phyloP scores from a whole-genome alignment of 2,329 filamentous ascomycete genomes.

The Colletotrichum navitas region DNA sequence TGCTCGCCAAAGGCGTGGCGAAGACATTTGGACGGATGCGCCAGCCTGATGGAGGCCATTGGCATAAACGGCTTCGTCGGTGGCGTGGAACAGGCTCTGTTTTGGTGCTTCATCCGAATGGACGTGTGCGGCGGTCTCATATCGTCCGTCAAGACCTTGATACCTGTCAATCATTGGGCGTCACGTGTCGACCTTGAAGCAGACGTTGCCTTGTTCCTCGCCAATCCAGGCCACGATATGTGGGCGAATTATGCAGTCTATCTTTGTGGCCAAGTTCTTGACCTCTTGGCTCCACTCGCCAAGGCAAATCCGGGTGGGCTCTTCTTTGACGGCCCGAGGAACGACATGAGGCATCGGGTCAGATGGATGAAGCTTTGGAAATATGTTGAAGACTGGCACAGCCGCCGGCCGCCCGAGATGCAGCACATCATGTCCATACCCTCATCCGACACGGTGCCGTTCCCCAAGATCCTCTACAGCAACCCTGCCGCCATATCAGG shows the following conservation, averaged over 20 bases:
- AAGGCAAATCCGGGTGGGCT: slow-evolving; percentile 56
- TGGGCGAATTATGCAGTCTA: slow-evolving; percentile 72
- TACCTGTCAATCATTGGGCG: slow-evolving; percentile 62
- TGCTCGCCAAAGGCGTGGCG: slow-evolving; percentile 62
- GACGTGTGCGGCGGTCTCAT: slow-evolving; percentile 69
- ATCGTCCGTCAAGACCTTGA: slow-evolving; percentile 64
- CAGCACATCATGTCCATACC: slow-evolving; percentile 57
- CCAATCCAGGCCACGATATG: slow-evolving; percentile 59
- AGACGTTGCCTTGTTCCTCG: slow-evolving; percentile 52
- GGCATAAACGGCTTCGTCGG: slow-evolving; percentile 66
- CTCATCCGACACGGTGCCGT: slow-evolving; percentile 54
- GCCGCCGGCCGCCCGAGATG: slow-evolving; percentile 60
- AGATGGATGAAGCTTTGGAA: slow-evolving; percentile 65
- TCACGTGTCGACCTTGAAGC: slow-evolving; percentile 49
- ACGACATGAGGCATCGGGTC: slow-evolving; percentile 34
- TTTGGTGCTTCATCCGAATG: slow-evolving; percentile 72
- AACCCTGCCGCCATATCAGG: slow-evolving; percentile 68
- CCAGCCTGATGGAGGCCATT: slow-evolving; percentile 65
- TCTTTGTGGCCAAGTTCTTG: slow-evolving; percentile 62
- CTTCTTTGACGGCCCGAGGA: slow-evolving; percentile 49
- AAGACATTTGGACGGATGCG: slow-evolving; percentile 69
- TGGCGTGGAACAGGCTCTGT: slow-evolving; percentile 66
- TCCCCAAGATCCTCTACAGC: slow-evolving; percentile 65
- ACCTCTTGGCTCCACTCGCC: slow-evolving; percentile 52
- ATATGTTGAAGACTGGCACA: slow-evolving; percentile 62